Base-by-base conservation (phyloP, 345 rosid genomes). In the Odontarrhena argentea region DNA sequence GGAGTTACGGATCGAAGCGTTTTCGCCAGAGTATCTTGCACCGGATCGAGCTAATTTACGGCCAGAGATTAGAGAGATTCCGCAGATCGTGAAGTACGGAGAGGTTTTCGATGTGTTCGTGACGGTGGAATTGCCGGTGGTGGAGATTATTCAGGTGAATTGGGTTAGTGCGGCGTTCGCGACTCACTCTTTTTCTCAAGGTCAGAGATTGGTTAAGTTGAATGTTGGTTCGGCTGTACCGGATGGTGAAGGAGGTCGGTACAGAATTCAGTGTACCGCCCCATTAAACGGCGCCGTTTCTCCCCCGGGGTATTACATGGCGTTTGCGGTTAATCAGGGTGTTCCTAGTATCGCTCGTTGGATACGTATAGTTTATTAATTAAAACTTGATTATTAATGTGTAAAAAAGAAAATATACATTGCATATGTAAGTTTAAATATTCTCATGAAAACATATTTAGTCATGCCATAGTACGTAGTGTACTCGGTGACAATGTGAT, bases 271-370 rank as follows among this genome's bases (percentile, higher is more conserved):
- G 8, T 89, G 93, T 54, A 86, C 83, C 15, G 96, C 96, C 6
- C 97, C 97, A 8, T 90, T 86, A 0, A 84, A 61, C 48, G 82
- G 86, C 3, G 88, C 81, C 53, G 87, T 88, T 52, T 85, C 98
- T 69, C 97, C 97, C 2, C 96, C 96, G 1, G 88, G 94, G 7
- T 93, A 90, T 63, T 93, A 93, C 56, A 93, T 93, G 97, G 88
- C 83, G 0, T 93, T 90, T 30, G 92, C 87, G 0, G 91, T 90
- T 14, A 90, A 90, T 49, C 90, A 86, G 44, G 96, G 92, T 4
- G 95, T 93, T 76, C 97, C 98, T n/a, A 85, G 97, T 65, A 67
- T 83, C 0, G 97, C 96, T 2, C 77, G 84, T 4, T 93, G 97
- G 98, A 83, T 93, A 22, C 98, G 82, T 59, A 67, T 92, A 70